Percentiles rank a stretch among this genome's conserved stretches.
Conservation (phyloP, 2,329 filamentous ascomycete genomes). For the Alternaria tenuissima region DNA sequence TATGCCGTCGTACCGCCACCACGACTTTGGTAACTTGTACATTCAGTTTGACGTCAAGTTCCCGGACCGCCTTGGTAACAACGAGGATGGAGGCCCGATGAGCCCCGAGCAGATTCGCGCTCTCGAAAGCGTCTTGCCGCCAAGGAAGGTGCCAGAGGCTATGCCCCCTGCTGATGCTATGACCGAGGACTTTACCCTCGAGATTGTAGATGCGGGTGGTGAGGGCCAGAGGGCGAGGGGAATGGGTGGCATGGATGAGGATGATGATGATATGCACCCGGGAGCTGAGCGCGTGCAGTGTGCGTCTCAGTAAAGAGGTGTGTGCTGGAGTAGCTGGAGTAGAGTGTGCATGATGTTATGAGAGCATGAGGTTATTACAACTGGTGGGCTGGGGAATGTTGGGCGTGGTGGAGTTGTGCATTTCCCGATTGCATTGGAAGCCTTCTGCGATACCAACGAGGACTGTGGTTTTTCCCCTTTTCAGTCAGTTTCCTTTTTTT, state of each 20-base stretch:
- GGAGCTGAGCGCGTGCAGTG: conserved; percentile 85
- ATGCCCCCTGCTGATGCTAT: conserved; percentile 83
- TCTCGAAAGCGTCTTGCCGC: conserved; percentile 85
- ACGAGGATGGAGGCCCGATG: conserved; percentile 56
- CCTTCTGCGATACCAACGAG: neutral
- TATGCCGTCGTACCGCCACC: conserved; percentile 95
- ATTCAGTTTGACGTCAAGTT: conserved; percentile 99
- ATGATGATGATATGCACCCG: conserved; percentile 66
- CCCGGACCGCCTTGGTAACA: conserved; percentile 65
- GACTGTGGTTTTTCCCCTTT: too few species aligned
- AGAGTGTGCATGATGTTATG: neutral
- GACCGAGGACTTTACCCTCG: conserved; percentile 87
- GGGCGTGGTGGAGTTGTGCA: conserved; percentile 1
- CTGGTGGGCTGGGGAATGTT: neutral
- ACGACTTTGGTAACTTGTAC: conserved; percentile 95
- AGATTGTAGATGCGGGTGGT: conserved; percentile 76
- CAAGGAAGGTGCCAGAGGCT: conserved; percentile 67
- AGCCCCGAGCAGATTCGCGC: conserved; percentile 75
- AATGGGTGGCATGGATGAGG: conserved; percentile 70
- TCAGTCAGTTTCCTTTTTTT: neutral
- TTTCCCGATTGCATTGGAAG: neutral
- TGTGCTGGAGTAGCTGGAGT: conserved; percentile 53
- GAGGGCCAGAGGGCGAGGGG: conserved; percentile 74
- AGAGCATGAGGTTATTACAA: neutral
- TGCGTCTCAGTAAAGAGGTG: conserved; percentile 71